Percentiles rank a stretch among this genome's conserved stretches.
Evolutionary conservation across 2,329 filamentous ascomycete species (phyloP).

Genomic region (Aureobasidium zeae): DNA sequence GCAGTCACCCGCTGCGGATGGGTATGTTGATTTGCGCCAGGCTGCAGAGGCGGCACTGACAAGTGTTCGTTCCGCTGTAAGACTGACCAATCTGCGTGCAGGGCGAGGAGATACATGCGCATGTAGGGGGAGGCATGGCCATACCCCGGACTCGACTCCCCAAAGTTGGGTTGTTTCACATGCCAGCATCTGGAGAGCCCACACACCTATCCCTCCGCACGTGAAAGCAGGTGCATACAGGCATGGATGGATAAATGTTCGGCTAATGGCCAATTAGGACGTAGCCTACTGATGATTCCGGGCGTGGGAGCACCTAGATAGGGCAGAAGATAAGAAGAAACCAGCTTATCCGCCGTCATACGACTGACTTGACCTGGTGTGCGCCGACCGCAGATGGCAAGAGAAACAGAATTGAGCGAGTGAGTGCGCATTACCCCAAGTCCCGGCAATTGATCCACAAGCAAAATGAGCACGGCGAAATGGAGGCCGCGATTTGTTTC

Average conservation of each 20-base stretch:
- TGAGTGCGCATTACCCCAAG: too few relatives aligned
- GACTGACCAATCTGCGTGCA: background rate
- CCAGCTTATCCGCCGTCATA: constrained; percentile 4
- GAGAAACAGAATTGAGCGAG: background rate
- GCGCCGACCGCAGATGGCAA: constrained; percentile 5
- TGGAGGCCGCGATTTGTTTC: constrained; percentile 3
- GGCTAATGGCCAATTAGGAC: constrained; percentile 9
- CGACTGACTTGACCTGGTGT: background rate
- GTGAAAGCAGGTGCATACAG: background rate
- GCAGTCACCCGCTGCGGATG: constrained; percentile 7
- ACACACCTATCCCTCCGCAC: background rate
- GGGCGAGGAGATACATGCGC: background rate
- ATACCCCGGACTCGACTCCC: constrained; percentile 9
- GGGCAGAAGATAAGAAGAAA: constrained; percentile 12
- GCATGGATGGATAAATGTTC: constrained; percentile 10
- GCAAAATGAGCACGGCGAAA: constrained; percentile 8
- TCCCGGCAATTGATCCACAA: too few relatives aligned
- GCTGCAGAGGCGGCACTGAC: background rate
- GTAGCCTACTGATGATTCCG: constrained; percentile 3
- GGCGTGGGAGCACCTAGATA: constrained; percentile 2
- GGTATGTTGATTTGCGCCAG: constrained; percentile 3
- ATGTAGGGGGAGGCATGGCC: constrained; percentile 1
- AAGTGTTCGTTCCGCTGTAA: background rate
- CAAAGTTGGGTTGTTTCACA: constrained; percentile 8
- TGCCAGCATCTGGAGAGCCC: constrained; percentile 10